Base-by-base conservation (phyloP, 805 yeast species). In the Candida koratica region DNA sequence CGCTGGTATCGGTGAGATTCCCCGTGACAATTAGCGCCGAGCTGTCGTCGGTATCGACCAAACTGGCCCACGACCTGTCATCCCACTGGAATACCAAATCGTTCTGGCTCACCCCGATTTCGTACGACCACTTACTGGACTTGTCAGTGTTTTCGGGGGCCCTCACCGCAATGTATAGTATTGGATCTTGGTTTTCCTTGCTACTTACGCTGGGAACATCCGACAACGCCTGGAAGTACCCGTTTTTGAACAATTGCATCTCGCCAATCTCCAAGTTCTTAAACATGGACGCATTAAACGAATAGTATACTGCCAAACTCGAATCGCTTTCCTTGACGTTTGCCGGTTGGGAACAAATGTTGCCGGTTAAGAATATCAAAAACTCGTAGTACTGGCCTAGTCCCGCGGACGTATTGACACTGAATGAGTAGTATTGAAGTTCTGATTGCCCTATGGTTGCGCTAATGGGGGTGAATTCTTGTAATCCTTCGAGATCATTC, bases 81-180 rank as follows among this genome's bases (percentile, higher is more conserved):
- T 81, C 87, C 84, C 85, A 82, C 51, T 81, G 85, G 47, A 74
- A 82, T 1, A 77, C 76, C 45, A 81, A 60, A 51, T 79, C 79
- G 33, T 67, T 67, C 48, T 72, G 79, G 2, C 86, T 78, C 2
- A 77, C 73, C 3, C 86, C 89, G 22, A 87, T 55, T 51, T 79
- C 75, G 49, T 80, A 84, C 6, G 64, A 44, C 89, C 89, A 82
- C n/a, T 34, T 27, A 12, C 58, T 61, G 1, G 61, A 38, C 9
- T 24, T 25, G 39, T 67, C 61, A 15, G 61, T 53, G 45, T 60
- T 61, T 43, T 64, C 57, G 6, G 72, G 71, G 9, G 71, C 67
- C 19, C 57, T 41, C 2, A 66, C 69, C 2, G 65, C 67, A 23
- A 67, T 61, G 43, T 64, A 66, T 13, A 67, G 44, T 2, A 49